Percentiles rank a stretch among this genome's conserved stretches.
These are phyloP conservation scores for Polyporus arcularius DNA, from an alignment of 768 basidiomycete species.

Conservation along the genomic window DNA sequence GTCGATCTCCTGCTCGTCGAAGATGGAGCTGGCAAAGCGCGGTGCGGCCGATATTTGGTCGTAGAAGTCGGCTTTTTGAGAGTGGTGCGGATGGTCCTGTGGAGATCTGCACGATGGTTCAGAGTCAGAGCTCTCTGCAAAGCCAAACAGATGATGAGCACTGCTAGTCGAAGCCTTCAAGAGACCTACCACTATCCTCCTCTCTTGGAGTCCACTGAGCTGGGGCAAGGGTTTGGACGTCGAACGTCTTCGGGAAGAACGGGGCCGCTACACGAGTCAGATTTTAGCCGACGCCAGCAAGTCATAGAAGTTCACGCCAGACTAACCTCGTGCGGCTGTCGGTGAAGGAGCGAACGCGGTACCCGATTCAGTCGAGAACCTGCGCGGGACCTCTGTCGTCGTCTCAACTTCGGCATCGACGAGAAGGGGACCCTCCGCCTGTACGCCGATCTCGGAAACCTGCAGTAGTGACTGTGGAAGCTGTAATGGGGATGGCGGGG, in stretches of 20 bases:
- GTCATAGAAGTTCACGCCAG: no score
- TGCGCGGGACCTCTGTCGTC: neutral
- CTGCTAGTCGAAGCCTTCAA: no score
- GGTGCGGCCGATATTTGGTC: neutral
- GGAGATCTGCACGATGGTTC: neutral
- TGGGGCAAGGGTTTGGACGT: neutral
- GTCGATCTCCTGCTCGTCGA: constrained; percentile 15
- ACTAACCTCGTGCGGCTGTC: neutral
- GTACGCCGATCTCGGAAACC: neutral
- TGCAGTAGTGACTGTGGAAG: neutral
- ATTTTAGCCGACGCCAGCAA: neutral
- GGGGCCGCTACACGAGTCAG: neutral
- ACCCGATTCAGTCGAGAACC: neutral
- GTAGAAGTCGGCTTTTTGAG: neutral
- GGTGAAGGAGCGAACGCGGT: neutral
- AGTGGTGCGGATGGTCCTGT: neutral
- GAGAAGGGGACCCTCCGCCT: neutral
- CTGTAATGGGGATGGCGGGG: neutral
- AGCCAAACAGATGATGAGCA: neutral
- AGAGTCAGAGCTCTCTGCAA: neutral
- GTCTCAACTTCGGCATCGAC: constrained; percentile 6
- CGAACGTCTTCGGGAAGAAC: neutral
- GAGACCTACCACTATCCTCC: constrained; percentile 1
- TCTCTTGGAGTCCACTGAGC: constrained; percentile 7
- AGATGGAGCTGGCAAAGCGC: constrained; percentile 2